Conservation (phyloP, 768 basidiomycete species). For the Serendipita sp. region DNA sequence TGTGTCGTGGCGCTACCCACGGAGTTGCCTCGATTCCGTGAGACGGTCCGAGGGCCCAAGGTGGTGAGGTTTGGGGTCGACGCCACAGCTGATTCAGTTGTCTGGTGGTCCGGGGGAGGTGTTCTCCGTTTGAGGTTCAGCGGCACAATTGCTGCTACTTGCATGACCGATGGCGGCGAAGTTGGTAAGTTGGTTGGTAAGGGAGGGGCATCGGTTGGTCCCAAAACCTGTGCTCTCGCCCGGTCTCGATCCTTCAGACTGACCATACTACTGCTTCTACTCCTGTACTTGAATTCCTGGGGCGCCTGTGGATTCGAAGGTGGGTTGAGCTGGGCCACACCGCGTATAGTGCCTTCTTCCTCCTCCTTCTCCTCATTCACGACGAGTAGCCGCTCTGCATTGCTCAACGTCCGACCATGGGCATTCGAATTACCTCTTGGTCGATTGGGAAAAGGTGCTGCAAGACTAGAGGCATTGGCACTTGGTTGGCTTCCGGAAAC, state of each 20-base stretch:
- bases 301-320: neutral
- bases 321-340: neutral
- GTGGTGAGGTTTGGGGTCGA: neutral
- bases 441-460: slow-evolving; percentile 15
- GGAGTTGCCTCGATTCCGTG: neutral
- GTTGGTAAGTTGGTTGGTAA: neutral
- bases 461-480: neutral
- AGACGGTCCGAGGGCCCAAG: neutral
- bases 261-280: slow-evolving; percentile 3
- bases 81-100: neutral
- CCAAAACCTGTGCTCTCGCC: neutral
- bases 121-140: neutral
- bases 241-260: slow-evolving; percentile 1
- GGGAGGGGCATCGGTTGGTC: neutral
- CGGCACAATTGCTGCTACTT: neutral
- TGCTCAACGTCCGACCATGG: slow-evolving; percentile 39
- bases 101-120: neutral
- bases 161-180: neutral
- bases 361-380: slow-evolving; percentile 42
- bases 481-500: neutral
- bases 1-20: neutral
- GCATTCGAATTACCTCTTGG: slow-evolving; percentile 33
- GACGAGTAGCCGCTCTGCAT: slow-evolving; percentile 35
- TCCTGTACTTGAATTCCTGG: neutral
- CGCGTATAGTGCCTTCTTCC: slow-evolving; percentile 19